Evolutionary conservation across 164 flowering plant species (phyloP), one percentile per base, ranked within the genome.

Genomic region (Liriodendron chinense): DNA sequence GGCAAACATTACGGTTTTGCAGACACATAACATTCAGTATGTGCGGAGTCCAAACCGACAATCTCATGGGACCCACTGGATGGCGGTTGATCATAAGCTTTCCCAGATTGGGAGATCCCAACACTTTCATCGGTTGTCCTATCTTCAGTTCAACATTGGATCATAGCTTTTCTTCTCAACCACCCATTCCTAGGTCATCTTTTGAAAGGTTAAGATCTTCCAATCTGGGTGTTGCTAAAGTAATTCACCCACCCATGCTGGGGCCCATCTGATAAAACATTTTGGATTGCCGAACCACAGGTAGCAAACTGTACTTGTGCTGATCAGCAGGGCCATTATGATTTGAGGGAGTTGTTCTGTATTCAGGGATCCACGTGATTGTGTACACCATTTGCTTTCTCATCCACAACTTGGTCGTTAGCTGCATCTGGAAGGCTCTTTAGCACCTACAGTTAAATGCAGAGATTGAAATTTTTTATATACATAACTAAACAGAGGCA

Each of bases 351-450:
- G 59, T 34, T 7, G 20, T 16, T 53, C 18, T 53, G 59, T 53
- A 64, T 9, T 28, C 47, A 25, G 26, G 69, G 68, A n/a, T 49
- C 9, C 9, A 65, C 21, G 73, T 56, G 61, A 57, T 53, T 57
- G 5, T 34, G 23, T 56, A 50, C 68, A 72, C 21, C 70, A 63
- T 62, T 69, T 12, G 8, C 72, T 69, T 71, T 24, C 48, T 79
- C 20, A 2, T 74, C 78, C 64, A 49, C 82, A 61, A 10, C 64
- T 57, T 77, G 63, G 56, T 47, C 50, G 10, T 74, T 71, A 22
- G 69, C 63, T 65, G 82, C 75, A 77, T 87, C 91, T 56, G 94
- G 87, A 65, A 86, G 76, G 74, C 74, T 63, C 66, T 63, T 63
- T n/a, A 89, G 83, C 20, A 83, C 84, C 94, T 90, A 78, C 56